A percentile compares a stretch with the other conserved stretches of the same genome.
These are phyloP conservation scores for Talaromyces atroroseus DNA, from an alignment of 2,329 filamentous ascomycete genomes.

Conservation along the genomic window DNA sequence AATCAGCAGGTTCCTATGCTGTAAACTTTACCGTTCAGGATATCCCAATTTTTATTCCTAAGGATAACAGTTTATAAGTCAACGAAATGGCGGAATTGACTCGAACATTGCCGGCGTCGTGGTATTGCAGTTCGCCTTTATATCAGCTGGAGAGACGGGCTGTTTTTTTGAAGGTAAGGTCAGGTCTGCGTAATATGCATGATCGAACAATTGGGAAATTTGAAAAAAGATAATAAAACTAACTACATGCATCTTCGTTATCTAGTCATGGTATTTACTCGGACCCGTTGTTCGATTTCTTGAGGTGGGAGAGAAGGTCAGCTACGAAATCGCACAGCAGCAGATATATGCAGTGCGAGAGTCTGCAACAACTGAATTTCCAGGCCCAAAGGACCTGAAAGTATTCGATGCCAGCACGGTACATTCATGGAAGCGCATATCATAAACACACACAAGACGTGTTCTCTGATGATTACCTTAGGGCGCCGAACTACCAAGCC, in stretches of 20 bases:
- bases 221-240: constrained; percentile 1
- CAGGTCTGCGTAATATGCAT: background rate
- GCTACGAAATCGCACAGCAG: constrained; percentile 49
- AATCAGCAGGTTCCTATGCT: background rate
- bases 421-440: constrained; percentile 12
- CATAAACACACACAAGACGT: background rate
- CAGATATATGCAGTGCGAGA: constrained; percentile 36
- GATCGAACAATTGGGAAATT: background rate
- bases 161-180: constrained; percentile 44
- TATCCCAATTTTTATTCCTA: background rate
- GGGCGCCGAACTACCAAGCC: constrained; percentile 29
- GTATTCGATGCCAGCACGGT: constrained; percentile 34
- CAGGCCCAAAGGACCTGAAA: constrained; percentile 32
- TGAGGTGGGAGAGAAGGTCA: constrained; percentile 34
- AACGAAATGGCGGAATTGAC: constrained; percentile 28
- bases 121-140: constrained; percentile 46
- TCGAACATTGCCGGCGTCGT: constrained; percentile 48
- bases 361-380: constrained; percentile 24
- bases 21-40: background rate
- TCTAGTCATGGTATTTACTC: constrained; percentile 49
- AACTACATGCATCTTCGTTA: constrained; percentile 33
- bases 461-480: constrained; percentile 12
- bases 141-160: constrained; percentile 48
- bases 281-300: constrained; percentile 49
- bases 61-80: background rate